phyloP scores from a whole-genome alignment of 306 rosid genomes.

The Bauhinia variegata region DNA sequence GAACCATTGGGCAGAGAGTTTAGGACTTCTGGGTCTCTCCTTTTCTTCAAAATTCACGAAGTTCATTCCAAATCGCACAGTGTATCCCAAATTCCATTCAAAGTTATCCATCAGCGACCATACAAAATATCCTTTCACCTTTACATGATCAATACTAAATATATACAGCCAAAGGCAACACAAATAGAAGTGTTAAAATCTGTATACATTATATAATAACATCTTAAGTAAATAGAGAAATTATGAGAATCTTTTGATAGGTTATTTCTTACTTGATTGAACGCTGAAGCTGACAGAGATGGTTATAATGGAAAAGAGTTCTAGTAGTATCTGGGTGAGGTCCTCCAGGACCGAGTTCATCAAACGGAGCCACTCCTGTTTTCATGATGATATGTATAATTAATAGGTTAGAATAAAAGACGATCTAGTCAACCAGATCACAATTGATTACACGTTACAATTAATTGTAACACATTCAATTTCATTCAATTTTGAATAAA shows the following conservation, averaged over 20 bases:
- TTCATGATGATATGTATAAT: too few species aligned
- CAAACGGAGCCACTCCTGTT: constrained; percentile 53
- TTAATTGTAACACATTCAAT: too few species aligned
- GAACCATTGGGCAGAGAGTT: constrained; percentile 64
- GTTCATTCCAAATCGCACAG: constrained; percentile 54
- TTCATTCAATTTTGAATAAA: too few species aligned
- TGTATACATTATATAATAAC: neutral
- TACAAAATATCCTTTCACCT: constrained; percentile 64
- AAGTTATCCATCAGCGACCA: constrained; percentile 72
- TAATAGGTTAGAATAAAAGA: too few species aligned
- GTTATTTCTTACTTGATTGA: constrained; percentile 48
- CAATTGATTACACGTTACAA: too few species aligned
- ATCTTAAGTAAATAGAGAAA: neutral
- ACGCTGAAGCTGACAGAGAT: constrained; percentile 41
- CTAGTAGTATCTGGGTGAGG: too few species aligned
- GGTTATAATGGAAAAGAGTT: constrained; percentile 41
- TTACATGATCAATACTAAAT: constrained; percentile 45
- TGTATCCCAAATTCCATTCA: constrained; percentile 58
- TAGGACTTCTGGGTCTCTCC: constrained; percentile 48
- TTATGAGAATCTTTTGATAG: too few species aligned
- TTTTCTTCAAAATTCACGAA: constrained; percentile 53
- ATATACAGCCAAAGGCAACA: too few species aligned
- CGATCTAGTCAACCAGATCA: too few species aligned
- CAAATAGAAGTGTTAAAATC: too few species aligned
- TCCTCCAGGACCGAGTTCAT: too few species aligned